Percentiles rank a stretch among this genome's conserved stretches.
phyloP scores from a whole-genome alignment of 2,329 filamentous ascomycete genomes.

The Alternaria hordeiaustralica region DNA sequence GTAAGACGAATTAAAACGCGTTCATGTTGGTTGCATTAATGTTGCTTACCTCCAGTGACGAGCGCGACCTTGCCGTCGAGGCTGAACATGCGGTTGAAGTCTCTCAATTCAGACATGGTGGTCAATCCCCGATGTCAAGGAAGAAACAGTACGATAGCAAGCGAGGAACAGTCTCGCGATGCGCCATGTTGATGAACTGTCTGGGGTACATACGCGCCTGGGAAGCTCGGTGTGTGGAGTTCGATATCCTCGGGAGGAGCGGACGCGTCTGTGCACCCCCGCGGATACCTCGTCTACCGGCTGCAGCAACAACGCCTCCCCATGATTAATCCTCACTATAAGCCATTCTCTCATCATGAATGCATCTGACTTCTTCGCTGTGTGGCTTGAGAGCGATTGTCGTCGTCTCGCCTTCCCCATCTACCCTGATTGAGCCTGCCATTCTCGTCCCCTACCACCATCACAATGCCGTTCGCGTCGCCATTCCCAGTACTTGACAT shows the following conservation, averaged over 20 bases:
- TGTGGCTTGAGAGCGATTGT: background rate
- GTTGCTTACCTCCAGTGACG: constrained; percentile 42
- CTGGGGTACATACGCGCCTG: constrained; percentile 17
- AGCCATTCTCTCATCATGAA: background rate
- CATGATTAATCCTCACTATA: background rate
- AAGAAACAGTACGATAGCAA: background rate
- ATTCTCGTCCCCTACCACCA: background rate
- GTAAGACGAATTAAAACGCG: background rate
- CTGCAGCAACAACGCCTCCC: constrained; percentile 17
- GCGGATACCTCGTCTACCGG: constrained; percentile 18
- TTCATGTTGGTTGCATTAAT: background rate
- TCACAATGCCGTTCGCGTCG: constrained; percentile 52
- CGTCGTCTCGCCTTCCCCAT: background rate
- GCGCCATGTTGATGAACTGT: constrained; percentile 19
- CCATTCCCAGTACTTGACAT: constrained; percentile 53
- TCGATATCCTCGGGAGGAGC: constrained; percentile 30
- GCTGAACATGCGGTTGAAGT: constrained; percentile 45
- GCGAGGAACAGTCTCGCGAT: background rate
- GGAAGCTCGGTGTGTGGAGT: constrained; percentile 32
- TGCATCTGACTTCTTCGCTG: background rate
- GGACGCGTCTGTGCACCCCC: constrained; percentile 23
- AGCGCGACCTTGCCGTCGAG: constrained; percentile 48
- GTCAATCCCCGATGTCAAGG: constrained; percentile 5
- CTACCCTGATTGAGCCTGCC: background rate
- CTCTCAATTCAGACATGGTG: constrained; percentile 41